Evolutionary conservation across 169 alveolate species (phyloP), one percentile per base, ranked within the genome.

Genomic region (Cryptosporidium sp.): DNA sequence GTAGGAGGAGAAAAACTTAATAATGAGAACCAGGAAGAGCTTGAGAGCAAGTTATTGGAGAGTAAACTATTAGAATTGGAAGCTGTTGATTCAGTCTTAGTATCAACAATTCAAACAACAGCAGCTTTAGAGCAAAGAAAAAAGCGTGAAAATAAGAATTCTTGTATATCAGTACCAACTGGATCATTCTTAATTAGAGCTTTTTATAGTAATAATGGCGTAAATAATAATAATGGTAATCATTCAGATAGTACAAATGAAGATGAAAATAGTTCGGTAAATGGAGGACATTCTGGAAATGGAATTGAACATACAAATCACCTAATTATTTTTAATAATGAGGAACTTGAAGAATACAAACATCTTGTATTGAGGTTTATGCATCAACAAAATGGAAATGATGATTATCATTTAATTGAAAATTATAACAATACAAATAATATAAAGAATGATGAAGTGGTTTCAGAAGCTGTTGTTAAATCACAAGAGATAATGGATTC

Each of bases 41-140:
- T 62, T 18, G 75, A 62, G 16, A 56, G 23, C 18, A 48, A 60
- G 56, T 23, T 29, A 26, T 62, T 80, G 45, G 89, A 80, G 33
- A 67, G 52, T 12, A 80, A 65, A 4, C 33, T 80, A 16, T 35
- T 80, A 18, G 89, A 80, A n/a, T n/a, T 80, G n/a, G 89, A 80
- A n/a, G 75, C 52, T 3, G 80, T 80, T 37, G 89, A 80, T 62
- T 65, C 89, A 33, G 89, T 80, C 16, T 35, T 80, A 29, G 89
- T 80, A 1, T 80, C 80, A 9, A 80, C 89, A 80, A 80, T 80
- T 18, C 89, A 80, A 37, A 80, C 89, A 16, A 80, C 89, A 8
- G 89, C 89, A 23, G 89, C 89, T 26, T 44, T 80, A n/a, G 89
- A 80, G 39, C 89, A 80, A 29, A 61, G 89, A 42, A 80, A 44